A percentile compares a stretch with the other conserved stretches of the same genome.
These are phyloP conservation scores for Lolium multiflorum DNA, from an alignment of 176 grass and related monocot genomes.

Conservation along the genomic window DNA sequence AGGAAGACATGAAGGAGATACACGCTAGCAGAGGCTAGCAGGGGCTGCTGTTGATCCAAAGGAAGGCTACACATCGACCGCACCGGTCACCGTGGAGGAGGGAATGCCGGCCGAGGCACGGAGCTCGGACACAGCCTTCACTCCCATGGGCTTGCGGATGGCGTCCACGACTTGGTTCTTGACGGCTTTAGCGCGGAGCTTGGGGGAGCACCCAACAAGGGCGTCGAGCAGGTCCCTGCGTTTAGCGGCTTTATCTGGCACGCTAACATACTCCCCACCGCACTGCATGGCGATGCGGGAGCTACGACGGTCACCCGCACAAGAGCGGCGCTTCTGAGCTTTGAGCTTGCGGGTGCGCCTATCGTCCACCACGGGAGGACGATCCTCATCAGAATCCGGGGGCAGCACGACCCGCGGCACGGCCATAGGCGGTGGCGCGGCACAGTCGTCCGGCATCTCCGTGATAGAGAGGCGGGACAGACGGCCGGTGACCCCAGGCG, in stretches of 20 bases:
- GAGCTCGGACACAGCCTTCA: neutral
- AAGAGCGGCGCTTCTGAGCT: no score
- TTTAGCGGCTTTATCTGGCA: neutral
- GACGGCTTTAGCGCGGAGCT: neutral
- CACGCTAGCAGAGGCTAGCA: no score
- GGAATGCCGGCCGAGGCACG: neutral
- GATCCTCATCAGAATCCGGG: no score
- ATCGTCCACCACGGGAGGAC: no score
- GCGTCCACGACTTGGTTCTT: neutral
- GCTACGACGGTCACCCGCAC: neutral
- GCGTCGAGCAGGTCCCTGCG: neutral
- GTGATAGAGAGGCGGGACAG: no score
- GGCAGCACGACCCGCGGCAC: no score
- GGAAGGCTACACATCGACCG: neutral
- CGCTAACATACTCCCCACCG: neutral
- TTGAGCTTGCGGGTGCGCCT: no score
- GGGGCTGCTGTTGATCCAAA: no score
- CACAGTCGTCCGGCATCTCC: no score
- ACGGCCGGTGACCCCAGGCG: no score
- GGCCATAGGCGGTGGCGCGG: no score
- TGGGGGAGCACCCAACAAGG: neutral
- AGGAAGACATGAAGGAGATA: no score
- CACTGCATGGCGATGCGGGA: neutral
- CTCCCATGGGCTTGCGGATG: neutral
- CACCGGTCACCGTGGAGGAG: rapidly evolving